phyloP scores from a whole-genome alignment of 768 basidiomycete genomes.

The Hortiboletus campestris region DNA sequence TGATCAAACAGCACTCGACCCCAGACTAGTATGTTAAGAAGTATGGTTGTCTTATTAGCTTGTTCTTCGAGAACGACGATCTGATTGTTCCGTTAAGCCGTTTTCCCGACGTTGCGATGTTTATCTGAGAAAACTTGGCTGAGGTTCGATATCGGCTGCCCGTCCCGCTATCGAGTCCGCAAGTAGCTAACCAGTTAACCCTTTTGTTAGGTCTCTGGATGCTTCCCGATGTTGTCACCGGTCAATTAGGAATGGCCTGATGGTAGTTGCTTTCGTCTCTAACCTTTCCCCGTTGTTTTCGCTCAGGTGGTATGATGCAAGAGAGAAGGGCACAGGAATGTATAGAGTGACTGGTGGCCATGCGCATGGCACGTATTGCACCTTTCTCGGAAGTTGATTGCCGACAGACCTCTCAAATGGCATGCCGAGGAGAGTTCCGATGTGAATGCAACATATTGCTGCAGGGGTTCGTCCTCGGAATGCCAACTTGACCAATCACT shows the following conservation, averaged over 20 bases:
- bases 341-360: slow-evolving; percentile 21
- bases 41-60: slow-evolving; percentile 20
- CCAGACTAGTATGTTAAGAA: slow-evolving; percentile 21
- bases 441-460: slow-evolving; percentile 22
- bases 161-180: slow-evolving; percentile 6
- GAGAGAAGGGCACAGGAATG: slow-evolving; percentile 28
- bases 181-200: slow-evolving; percentile 20
- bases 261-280: slow-evolving; percentile 15
- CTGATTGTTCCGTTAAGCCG: slow-evolving; percentile 14
- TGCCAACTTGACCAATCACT: slow-evolving; percentile 21
- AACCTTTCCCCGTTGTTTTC: slow-evolving; percentile 25
- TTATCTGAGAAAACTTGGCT: neutral
- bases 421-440: slow-evolving; percentile 14
- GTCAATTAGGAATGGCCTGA: slow-evolving; percentile 5
- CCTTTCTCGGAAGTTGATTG: slow-evolving; percentile 31
- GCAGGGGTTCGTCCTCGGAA: slow-evolving; percentile 11
- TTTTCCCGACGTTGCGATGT: slow-evolving; percentile 7
- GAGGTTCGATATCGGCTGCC: slow-evolving; percentile 10
- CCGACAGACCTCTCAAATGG: slow-evolving; percentile 10
- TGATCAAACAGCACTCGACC: slow-evolving; percentile 22
- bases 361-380: slow-evolving; percentile 8
- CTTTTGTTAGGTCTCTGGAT: slow-evolving; percentile 15
- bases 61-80: slow-evolving; percentile 10
- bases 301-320: slow-evolving; percentile 21
- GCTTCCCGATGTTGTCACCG: slow-evolving; percentile 7